phyloP scores from a whole-genome alignment of 2,329 filamentous ascomycete species.

The Fusarium ambrosium region DNA sequence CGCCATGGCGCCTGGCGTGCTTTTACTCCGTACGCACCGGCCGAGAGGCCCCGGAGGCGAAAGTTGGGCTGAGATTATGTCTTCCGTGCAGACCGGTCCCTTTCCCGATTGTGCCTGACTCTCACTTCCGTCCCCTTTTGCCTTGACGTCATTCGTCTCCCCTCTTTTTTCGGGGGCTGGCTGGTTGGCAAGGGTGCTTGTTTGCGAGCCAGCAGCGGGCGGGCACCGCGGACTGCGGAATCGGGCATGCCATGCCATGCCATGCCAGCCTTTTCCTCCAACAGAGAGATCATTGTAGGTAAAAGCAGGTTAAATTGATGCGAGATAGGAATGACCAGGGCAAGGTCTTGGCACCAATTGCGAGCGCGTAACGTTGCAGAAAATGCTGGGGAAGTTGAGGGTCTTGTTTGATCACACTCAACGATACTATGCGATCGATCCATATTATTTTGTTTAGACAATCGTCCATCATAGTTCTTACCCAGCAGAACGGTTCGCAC shows the following conservation, averaged over 20 bases:
- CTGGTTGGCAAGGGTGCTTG: constrained; percentile 9
- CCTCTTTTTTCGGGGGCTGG: constrained; percentile 2
- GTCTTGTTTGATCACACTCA: constrained; percentile 17
- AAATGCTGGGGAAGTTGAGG: constrained; percentile 32
- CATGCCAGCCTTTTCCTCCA: constrained; percentile 1
- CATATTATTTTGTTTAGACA: constrained; percentile 22
- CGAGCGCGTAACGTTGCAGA: background rate
- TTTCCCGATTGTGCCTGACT: constrained; percentile 6
- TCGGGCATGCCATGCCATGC: constrained; percentile 13
- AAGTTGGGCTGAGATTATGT: constrained; percentile 30
- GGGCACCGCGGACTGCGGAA: constrained; percentile 29
- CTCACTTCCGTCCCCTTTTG: constrained; percentile 1
- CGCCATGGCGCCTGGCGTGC: constrained; percentile 30
- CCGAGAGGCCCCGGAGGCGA: constrained; percentile 39
- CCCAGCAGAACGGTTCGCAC: constrained; percentile 35
- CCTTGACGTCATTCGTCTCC: constrained; percentile 24
- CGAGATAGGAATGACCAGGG: constrained; percentile 23
- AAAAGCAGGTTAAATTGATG: constrained; percentile 9
- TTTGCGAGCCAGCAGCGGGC: constrained; percentile 10
- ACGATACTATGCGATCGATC: constrained; percentile 15
- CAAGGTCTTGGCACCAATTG: constrained; percentile 23
- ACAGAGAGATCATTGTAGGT: constrained; percentile 8
- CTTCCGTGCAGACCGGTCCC: constrained; percentile 15
- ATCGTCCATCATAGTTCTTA: constrained; percentile 15
- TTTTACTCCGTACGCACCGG: constrained; percentile 40